These are phyloP conservation scores for Anthracocystis setariae DNA, from an alignment of 1,284 basidiomycete genomes.

Conservation along the genomic window DNA sequence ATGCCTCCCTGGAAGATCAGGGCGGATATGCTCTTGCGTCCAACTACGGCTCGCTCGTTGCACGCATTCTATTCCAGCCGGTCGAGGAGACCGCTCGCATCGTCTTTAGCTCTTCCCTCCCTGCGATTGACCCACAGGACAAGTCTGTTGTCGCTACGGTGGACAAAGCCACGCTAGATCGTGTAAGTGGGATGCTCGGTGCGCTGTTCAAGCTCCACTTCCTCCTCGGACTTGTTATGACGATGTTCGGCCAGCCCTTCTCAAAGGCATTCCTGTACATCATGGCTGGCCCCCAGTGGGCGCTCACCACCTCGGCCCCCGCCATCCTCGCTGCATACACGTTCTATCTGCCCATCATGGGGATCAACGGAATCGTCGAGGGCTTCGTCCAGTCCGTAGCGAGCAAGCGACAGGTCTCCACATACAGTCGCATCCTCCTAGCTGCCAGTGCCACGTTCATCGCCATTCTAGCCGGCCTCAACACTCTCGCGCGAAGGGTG, in stretches of 20 bases:
- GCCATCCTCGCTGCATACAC: slow-evolving; percentile 57
- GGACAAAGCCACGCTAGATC: background rate
- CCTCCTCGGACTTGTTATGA: slow-evolving; percentile 45
- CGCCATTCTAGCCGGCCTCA: slow-evolving; percentile 13
- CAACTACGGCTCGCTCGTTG: slow-evolving; percentile 65
- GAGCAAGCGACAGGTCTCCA: slow-evolving; percentile 21
- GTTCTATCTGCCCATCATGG: slow-evolving; percentile 63
- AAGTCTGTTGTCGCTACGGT: background rate
- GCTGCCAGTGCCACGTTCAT: slow-evolving; percentile 51
- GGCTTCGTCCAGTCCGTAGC: slow-evolving; percentile 62
- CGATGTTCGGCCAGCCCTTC: slow-evolving; percentile 56
- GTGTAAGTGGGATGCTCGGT: slow-evolving; percentile 24
- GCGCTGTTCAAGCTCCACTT: slow-evolving; percentile 51
- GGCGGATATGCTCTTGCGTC: slow-evolving; percentile 66
- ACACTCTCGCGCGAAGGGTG: background rate
- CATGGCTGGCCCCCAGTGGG: slow-evolving; percentile 61
- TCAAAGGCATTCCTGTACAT: slow-evolving; percentile 49
- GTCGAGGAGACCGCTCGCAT: slow-evolving; percentile 62
- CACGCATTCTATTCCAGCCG: slow-evolving; percentile 64
- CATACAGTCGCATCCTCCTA: slow-evolving; percentile 55
- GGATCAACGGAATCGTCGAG: slow-evolving; percentile 63
- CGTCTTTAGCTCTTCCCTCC: slow-evolving; percentile 40
- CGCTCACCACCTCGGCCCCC: slow-evolving; percentile 48
- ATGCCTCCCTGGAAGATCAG: slow-evolving; percentile 60
- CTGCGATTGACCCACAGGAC: slow-evolving; percentile 6